Percentiles rank a stretch among this genome's conserved stretches.
These are phyloP conservation scores for Pythium dissotocum DNA, from an alignment of 352 stramenopile genomes.

Conservation along the genomic window DNA sequence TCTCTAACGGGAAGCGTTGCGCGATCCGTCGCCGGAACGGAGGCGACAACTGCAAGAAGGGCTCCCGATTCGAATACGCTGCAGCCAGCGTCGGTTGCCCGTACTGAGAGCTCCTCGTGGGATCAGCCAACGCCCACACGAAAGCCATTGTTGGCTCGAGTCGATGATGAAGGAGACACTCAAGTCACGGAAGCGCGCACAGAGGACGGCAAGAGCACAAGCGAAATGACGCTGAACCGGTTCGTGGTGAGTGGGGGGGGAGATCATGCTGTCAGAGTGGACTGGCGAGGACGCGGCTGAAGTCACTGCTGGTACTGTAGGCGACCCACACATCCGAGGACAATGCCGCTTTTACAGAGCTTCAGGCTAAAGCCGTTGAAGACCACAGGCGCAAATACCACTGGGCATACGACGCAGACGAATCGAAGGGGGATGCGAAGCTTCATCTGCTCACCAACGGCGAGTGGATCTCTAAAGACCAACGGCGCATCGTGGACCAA, in stretches of 20 bases:
- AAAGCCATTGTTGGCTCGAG: conserved; percentile 4
- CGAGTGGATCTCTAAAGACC: conserved; percentile 70
- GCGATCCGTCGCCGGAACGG: conserved; percentile 1
- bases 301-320: conserved; percentile 16
- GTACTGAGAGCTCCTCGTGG: conserved; percentile 41
- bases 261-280: not conserved
- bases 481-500: conserved; percentile 60
- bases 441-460: conserved; percentile 71
- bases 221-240: conserved; percentile 52
- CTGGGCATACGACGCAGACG: conserved; percentile 73
- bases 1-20: not conserved
- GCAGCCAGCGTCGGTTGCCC: not conserved
- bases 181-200: not conserved
- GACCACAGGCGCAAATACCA: conserved; percentile 72
- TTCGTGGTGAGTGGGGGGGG: conserved; percentile 52
- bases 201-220: not conserved
- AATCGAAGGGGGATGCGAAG: conserved; percentile 55
- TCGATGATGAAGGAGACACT: conserved; percentile 5
- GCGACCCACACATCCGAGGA: conserved; percentile 85
- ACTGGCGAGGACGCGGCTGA: not conserved
- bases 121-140: conserved; percentile 55
- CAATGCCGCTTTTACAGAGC: conserved; percentile 74
- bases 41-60: not conserved
- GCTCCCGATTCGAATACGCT: not conserved
- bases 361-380: conserved; percentile 72